Percentiles rank a stretch among this genome's conserved stretches.
Evolutionary conservation across 495 filamentous ascomycete species (phyloP).

Genomic region (Penicillium canariense): DNA sequence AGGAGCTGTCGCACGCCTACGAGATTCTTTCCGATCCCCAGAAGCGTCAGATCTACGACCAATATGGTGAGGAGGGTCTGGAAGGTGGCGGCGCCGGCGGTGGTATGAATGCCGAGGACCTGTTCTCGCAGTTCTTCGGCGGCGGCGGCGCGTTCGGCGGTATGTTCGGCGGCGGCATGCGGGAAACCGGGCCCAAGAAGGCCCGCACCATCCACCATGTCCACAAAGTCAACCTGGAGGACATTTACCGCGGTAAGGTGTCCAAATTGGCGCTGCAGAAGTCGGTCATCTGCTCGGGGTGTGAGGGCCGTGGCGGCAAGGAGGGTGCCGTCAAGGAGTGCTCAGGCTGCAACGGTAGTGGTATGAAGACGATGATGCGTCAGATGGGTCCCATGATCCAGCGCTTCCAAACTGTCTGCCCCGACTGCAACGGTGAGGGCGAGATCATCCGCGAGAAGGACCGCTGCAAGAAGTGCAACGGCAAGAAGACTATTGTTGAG

Average conservation of each 20-base stretch:
- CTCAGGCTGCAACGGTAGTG: conserved; percentile 82
- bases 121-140: conserved; percentile 98
- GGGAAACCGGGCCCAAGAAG: conserved; percentile 83
- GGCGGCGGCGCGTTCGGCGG: conserved; percentile 77
- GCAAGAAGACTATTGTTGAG: conserved; percentile 97
- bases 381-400: conserved; percentile 99
- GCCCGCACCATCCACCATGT: conserved; percentile 95
- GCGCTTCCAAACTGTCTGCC: conserved; percentile 98
- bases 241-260: conserved; percentile 96
- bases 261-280: conserved; percentile 97
- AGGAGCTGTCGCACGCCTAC: conserved; percentile 92
- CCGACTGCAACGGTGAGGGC: conserved; percentile 94
- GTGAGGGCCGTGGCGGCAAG: conserved; percentile 94
- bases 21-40: conserved; percentile 89
- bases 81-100: conserved; percentile 77
- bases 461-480: conserved; percentile 87
- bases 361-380: conserved; percentile 99
- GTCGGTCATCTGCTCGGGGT: conserved; percentile 93
- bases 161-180: conserved; percentile 82
- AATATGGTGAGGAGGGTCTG: conserved; percentile 94
- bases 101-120: conserved; percentile 95
- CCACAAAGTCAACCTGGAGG: conserved; percentile 96
- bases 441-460: conserved; percentile 96
- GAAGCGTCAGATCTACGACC: conserved; percentile 90
- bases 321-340: conserved; percentile 94